Percentiles rank a stretch among this genome's conserved stretches.
Conservation (phyloP, 129 eudicot genomes). For the Kitagawia praeruptora region DNA sequence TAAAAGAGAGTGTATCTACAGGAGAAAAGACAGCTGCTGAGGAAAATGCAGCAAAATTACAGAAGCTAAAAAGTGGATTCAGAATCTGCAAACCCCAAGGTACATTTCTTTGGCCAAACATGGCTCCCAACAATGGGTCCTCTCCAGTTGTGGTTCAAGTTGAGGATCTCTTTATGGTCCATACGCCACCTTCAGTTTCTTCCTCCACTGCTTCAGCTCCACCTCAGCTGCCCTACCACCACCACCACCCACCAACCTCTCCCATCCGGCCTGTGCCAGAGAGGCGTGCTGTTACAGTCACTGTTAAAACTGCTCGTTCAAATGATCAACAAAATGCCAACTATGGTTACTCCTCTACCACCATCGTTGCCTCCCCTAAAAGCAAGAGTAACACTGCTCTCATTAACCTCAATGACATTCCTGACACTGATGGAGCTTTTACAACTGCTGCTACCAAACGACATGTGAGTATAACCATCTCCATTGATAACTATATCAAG, state of each 20-base stretch:
- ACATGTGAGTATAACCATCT: conserved; percentile 23
- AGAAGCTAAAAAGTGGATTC: conserved; percentile 95
- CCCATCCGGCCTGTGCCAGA: conserved; percentile 61
- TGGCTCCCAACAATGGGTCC: conserved; percentile 24
- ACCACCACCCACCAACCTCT: conserved; percentile 31
- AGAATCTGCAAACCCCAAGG: conserved; percentile 96
- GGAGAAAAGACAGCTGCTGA: conserved; percentile 17
- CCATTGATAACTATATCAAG: neutral
- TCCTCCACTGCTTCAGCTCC: conserved; percentile 49
- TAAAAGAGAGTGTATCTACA: conserved; percentile 13
- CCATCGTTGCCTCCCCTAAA: conserved; percentile 11
- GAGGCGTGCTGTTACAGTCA: conserved; percentile 48
- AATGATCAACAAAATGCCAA: conserved; percentile 14
- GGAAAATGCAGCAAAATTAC: conserved; percentile 63
- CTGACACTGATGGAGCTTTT: conserved; percentile 16
- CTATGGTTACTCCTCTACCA: conserved; percentile 3
- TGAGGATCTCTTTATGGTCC: conserved; percentile 62
- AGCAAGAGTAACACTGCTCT: conserved; percentile 5
- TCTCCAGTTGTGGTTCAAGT: conserved; percentile 46
- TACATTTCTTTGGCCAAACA: conserved; percentile 88
- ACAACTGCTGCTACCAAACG: conserved; percentile 11
- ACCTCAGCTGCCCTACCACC: conserved; percentile 26
- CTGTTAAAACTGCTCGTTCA: conserved; percentile 24
- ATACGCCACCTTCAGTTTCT: conserved; percentile 87
- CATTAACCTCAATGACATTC: conserved; percentile 49